phyloP scores from a whole-genome alignment of 1,139 yeast genomes.

The Scheffersomyces parashehatae region DNA sequence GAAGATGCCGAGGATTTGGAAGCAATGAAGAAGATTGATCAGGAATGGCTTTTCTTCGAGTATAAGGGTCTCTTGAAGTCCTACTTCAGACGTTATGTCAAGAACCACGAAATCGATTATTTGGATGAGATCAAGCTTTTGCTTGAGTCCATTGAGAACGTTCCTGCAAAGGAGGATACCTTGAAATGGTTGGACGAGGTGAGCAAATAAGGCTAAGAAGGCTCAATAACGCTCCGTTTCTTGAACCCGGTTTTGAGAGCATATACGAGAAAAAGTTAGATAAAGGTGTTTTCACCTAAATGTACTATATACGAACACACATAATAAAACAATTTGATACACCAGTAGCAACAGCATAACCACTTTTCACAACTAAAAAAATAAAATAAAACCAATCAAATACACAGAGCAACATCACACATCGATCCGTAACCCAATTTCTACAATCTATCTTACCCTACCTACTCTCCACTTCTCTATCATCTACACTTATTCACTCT shows the following conservation, averaged over 20 bases:
- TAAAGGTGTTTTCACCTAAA: neutral
- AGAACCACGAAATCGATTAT: conserved; percentile 17
- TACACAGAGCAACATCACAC: too few relatives aligned
- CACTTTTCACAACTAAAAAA: too few relatives aligned
- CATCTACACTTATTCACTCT: too few relatives aligned
- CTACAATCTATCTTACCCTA: too few relatives aligned
- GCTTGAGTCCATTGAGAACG: conserved; percentile 25
- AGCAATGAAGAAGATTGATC: conserved; percentile 29
- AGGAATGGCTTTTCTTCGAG: conserved; percentile 47
- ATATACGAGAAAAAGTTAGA: neutral
- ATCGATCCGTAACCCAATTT: too few relatives aligned
- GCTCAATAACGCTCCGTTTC: too few relatives aligned
- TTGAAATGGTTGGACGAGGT: conserved; percentile 31
- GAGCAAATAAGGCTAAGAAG: conserved; percentile 3
- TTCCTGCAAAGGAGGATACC: conserved; percentile 27
- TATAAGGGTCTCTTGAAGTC: conserved; percentile 45
- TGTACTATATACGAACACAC: neutral
- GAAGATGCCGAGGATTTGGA: conserved; percentile 24
- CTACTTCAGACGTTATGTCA: conserved; percentile 34
- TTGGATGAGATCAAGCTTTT: conserved; percentile 22
- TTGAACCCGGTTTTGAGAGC: too few relatives aligned
- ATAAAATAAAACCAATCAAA: too few relatives aligned
- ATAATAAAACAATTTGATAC: neutral
- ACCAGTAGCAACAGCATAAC: too few relatives aligned
- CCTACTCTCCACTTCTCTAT: too few relatives aligned